Base-by-base conservation (phyloP, 768 basidiomycete genomes). In the Pulveroboletus sp. region DNA sequence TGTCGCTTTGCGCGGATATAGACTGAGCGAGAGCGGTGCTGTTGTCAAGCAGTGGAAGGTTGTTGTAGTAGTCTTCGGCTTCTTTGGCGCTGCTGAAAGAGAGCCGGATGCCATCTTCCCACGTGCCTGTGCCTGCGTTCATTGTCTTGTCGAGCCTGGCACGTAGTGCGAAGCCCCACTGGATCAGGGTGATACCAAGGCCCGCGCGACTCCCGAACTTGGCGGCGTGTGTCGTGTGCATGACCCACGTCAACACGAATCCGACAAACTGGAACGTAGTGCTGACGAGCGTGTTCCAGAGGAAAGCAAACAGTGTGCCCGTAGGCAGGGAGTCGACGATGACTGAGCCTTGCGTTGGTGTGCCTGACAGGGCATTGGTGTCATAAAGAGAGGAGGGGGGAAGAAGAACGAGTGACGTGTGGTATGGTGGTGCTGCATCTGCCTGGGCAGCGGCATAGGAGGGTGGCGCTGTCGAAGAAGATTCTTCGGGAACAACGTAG, bases 231-330 rank as follows among this genome's bases (percentile, higher is more conserved):
- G 93, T 93, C 3, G 86, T 88, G 67, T 92, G 90, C 26, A 98
- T 79, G 49, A 98, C 86, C 70, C 93, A 97, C 9, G 94, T 98
- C 67, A 97, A 77, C 43, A 85, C 76, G 75, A 90, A 93, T 30
- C 87, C 95, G 60, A 97, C 84, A 60, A 97, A 95, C 72, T 97
- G 95, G 87, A 99, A 99, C 20, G 92, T 93, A 47, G 94, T 79
- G 49, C 92, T 93, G 51, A 98, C 85, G 50, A 97, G 85, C 63
- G 90, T 77, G 63, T 91, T 93, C 92, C 89, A 97, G 34, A 89
- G 77, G 74, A 93, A 94, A 12, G 83, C 82, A 67, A 95, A 94
- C 27, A 93, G 60, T 11, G 83, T 80, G 19, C 87, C 88, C 6
- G 85, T 87, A 34, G 86, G 89, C 45, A 98, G 79, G 12, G 84